Percentiles rank a stretch among this genome's conserved stretches.
Evolutionary conservation across 2,329 filamentous ascomycete genomes (phyloP).

Genomic region (Trichophyton rubrum): DNA sequence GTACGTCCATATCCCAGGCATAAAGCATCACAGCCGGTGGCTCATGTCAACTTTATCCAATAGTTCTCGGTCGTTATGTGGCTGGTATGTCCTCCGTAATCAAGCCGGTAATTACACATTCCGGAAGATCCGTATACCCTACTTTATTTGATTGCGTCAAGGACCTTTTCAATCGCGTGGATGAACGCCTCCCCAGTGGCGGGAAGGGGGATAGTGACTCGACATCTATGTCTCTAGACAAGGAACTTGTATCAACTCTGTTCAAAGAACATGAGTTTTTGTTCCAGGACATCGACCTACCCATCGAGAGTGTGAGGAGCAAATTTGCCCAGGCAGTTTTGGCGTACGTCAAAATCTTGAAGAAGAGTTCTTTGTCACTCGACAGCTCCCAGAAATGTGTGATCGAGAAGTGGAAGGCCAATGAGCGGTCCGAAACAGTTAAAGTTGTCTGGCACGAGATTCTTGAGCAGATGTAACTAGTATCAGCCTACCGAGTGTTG

Average conservation of each 20-base stretch:
- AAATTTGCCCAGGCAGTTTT: constrained; percentile 27
- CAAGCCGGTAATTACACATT: constrained; percentile 21
- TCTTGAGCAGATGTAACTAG: too few species aligned
- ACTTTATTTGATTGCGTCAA: constrained; percentile 26
- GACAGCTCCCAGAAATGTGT: constrained; percentile 15
- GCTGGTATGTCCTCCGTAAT: constrained; percentile 20
- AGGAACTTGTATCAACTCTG: constrained; percentile 18
- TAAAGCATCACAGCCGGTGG: constrained; percentile 8
- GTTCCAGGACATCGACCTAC: constrained; percentile 22
- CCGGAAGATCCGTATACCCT: constrained; percentile 25
- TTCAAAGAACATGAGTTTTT: constrained; percentile 22
- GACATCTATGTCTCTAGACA: constrained; percentile 8
- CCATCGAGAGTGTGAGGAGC: constrained; percentile 26
- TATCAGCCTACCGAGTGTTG: not conserved
- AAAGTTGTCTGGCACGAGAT: not conserved
- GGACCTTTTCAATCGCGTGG: constrained; percentile 22
- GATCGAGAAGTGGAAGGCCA: constrained; percentile 25
- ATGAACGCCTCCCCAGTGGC: constrained; percentile 15
- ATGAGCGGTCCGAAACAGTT: constrained; percentile 30
- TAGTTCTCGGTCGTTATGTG: constrained; percentile 23
- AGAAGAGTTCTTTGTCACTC: constrained; percentile 15
- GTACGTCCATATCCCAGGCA: constrained; percentile 17
- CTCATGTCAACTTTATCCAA: constrained; percentile 12
- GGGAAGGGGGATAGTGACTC: not conserved
- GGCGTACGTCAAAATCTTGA: constrained; percentile 22